Evolutionary conservation across 2,329 filamentous ascomycete species (phyloP), one percentile per base, ranked within the genome.

Genomic region (Diaporthe eres): DNA sequence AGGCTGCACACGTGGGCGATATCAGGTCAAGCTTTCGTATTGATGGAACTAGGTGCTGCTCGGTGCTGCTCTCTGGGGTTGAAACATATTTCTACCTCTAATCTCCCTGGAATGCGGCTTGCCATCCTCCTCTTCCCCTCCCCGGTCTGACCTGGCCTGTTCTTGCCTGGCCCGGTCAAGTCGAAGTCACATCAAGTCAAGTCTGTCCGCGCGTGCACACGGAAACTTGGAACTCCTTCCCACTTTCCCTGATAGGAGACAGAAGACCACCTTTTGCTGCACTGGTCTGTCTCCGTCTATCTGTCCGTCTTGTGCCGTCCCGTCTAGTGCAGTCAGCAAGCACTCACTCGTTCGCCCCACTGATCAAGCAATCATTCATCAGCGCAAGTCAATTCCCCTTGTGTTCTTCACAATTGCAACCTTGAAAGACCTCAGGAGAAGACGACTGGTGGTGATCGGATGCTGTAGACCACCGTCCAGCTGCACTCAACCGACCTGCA

Each of bases 51-150:
- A 17, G 34, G 42, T 37, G 37, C 19, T 10, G 44, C 44, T 17
- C 42, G 42, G 42, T 22, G 44, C 19, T 49, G 22, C n/a, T 39
- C 55, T 51, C 28, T 22, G 39, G 34, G 55, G 22, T 44, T 51
- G 63, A 68, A 72, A 60, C 68, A 39, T n/a, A 72, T 42, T 31
- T 72, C 34, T 39, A 31, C 31, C 39, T 65, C 31, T 68, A 55
- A 53, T 61, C 42, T 60, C 58, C 71, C 34, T 61, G 57, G 57
- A 63, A 72, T 42, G 71, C 49, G 28, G 37, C 70, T 44, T 39
- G 28, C 47, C 70, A 51, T 53, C 37, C 17, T 47, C 57, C 15
- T 44, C 55, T 55, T 34, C 63, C 25, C 44, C 4, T 28, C 42
- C 60, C 61, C 19, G 61, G 61, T 65, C 61, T 65, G 60, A 44